Percentiles rank a stretch among this genome's conserved stretches.
These are phyloP conservation scores for Zopfia rhizophila DNA, from an alignment of 2,329 filamentous ascomycete genomes.

Conservation along the genomic window DNA sequence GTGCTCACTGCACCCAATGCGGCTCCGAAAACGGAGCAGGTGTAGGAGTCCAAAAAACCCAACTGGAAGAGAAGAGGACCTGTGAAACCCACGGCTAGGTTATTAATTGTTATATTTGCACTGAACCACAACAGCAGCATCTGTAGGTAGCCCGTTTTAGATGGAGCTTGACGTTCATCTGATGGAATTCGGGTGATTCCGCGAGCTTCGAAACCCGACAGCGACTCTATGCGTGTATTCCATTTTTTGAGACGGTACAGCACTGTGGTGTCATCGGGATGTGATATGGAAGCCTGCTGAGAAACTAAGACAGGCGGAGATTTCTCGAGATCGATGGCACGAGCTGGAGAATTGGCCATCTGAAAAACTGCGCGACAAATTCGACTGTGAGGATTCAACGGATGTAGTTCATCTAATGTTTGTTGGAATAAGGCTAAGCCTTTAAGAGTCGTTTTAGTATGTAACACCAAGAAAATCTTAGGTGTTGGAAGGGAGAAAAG, in stretches of 20 bases:
- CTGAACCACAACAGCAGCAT: constrained; percentile 24
- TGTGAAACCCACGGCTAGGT: constrained; percentile 55
- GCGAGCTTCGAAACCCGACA: constrained; percentile 46
- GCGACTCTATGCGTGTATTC: constrained; percentile 33
- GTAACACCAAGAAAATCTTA: too few relatives aligned
- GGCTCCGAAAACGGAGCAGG: constrained; percentile 52
- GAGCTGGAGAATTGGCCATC: too few relatives aligned
- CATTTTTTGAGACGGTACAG: constrained; percentile 17
- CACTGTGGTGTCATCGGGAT: too few relatives aligned
- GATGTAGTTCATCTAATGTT: too few relatives aligned
- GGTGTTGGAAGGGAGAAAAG: too few relatives aligned
- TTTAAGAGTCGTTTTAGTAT: too few relatives aligned
- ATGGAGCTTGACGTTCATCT: constrained; percentile 29
- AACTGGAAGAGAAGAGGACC: constrained; percentile 53
- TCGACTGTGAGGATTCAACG: too few relatives aligned
- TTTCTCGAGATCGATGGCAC: too few relatives aligned
- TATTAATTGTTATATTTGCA: constrained; percentile 46
- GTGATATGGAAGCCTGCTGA: too few relatives aligned
- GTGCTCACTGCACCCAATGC: constrained; percentile 46
- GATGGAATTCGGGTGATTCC: constrained; percentile 47
- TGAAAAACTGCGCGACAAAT: too few relatives aligned
- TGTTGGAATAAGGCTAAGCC: too few relatives aligned
- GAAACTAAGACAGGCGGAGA: too few relatives aligned
- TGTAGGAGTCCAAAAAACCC: constrained; percentile 53
- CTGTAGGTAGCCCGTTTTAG: constrained; percentile 32